These are phyloP conservation scores for Trapa incisa DNA, from an alignment of 345 rosid genomes.

Conservation along the genomic window DNA sequence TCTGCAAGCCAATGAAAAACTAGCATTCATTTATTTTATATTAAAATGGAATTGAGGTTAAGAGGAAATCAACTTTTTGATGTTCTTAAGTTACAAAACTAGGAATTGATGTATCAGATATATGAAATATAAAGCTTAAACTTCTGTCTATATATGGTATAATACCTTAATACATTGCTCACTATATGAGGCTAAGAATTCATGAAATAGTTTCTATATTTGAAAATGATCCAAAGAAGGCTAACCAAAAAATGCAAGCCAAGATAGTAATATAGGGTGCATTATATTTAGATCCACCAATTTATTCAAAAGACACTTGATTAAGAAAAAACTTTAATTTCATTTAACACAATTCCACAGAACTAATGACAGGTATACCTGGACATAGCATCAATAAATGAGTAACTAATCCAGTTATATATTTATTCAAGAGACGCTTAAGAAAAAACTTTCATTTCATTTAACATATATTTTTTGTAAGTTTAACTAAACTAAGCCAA, in stretches of 20 bases:
- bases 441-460: background rate
- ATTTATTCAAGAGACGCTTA: too few species aligned
- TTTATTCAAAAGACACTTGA: too few species aligned
- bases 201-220: too few species aligned
- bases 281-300: background rate
- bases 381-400: background rate
- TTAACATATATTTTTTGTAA: too few species aligned
- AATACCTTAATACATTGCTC: too few species aligned
- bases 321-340: background rate
- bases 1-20: background rate
- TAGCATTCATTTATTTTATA: background rate
- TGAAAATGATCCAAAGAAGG: too few species aligned
- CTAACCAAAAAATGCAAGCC: too few species aligned
- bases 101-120: background rate
- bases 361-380: background rate
- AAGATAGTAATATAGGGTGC: background rate
- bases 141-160: too few species aligned
- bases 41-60: background rate
- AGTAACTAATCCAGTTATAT: too few species aligned
- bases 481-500: background rate
- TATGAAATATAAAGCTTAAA: too few species aligned
- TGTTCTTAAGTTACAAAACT: background rate
- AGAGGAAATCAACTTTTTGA: background rate
- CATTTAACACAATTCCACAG: too few species aligned
- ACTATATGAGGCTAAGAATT: too few species aligned